Evolutionary conservation across 139 green algal species (phyloP).

Genomic region (Zygnema cylindricum): DNA sequence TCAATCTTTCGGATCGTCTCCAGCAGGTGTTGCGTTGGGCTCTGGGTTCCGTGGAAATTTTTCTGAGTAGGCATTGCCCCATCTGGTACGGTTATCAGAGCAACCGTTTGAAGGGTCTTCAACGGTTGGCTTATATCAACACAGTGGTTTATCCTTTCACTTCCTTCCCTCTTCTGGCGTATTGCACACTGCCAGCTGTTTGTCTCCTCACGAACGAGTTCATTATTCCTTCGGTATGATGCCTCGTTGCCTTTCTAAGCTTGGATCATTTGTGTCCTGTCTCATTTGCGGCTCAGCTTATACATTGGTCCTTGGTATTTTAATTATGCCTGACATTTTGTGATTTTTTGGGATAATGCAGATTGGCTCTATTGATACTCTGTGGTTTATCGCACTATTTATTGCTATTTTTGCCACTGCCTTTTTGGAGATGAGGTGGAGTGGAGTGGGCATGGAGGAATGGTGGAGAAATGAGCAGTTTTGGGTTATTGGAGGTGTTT

Average conservation of each 20-base stretch:
- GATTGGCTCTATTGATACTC: background rate
- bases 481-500: slow-evolving; percentile 60
- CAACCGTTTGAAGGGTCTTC: slow-evolving; percentile 52
- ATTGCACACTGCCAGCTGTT: slow-evolving; percentile 56
- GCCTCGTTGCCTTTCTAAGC: background rate
- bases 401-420: slow-evolving; percentile 52
- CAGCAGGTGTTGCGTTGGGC: slow-evolving; percentile 62
- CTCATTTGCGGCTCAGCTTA: background rate
- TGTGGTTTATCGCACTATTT: slow-evolving; percentile 59
- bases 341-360: background rate
- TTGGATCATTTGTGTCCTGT: background rate
- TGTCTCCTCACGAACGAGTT: slow-evolving; percentile 62
- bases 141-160: slow-evolving; percentile 60
- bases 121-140: slow-evolving; percentile 62
- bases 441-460: slow-evolving; percentile 54
- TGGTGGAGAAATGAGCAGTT: slow-evolving; percentile 65
- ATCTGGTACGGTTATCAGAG: slow-evolving; percentile 39
- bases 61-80: slow-evolving; percentile 55
- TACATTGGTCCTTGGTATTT: background rate
- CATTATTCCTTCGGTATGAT: slow-evolving; percentile 47
- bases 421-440: slow-evolving; percentile 63
- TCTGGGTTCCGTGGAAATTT: slow-evolving; percentile 60
- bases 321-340: background rate
- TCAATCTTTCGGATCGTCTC: slow-evolving; percentile 62
- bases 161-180: slow-evolving; percentile 47